Evolutionary conservation across 805 yeast species (phyloP), one percentile per base, ranked within the genome.

Genomic region (Saccharomycopsis schoenii): DNA sequence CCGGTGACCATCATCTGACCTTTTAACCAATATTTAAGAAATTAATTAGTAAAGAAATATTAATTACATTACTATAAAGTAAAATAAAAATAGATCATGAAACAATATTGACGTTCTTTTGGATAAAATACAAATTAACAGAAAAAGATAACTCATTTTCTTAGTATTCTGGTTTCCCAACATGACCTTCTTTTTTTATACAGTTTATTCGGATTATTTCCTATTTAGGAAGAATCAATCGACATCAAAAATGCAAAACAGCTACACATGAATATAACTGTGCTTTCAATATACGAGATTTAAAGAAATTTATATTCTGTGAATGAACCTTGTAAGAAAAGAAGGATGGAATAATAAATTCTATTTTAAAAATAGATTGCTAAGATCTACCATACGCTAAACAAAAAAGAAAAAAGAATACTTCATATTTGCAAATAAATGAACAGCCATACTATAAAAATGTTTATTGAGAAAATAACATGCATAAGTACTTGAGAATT

Each of bases 131-230:
- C 6, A 11, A 56, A 54, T n/a, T 17, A 11, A 29, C n/a, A 36
- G 2, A 55, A n/a, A 58, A 58, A 55, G 17, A 61, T 55, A 36
- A 52, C 40, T 17, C 19, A 42, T 24, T 58, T 52, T 55, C 37
- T 34, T 10, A 12, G 47, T 24, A 36, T 54, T 15, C 40, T 25
- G 19, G 3, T 54, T 54, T 37, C 9, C 24, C 19, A 21, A 21
- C 40, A 29, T n/a, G 41, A 47, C 25, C 4, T 42, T 42, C 12
- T 10, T 42, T 42, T 42, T 42, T 42, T 24, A 19, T 24, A 41
- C 50, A 17, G 24, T n/a, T 42, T 42, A 10, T 42, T 24, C 10
- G 4, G 21, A n/a, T 17, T 42, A 47, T 47, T 47, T 21, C 52
- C 52, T 47, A 8, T 21, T 47, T 47, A 5, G 52, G 52, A 21